Conservation (phyloP, 2,329 filamentous ascomycete genomes). For the Penicillium sp. region DNA sequence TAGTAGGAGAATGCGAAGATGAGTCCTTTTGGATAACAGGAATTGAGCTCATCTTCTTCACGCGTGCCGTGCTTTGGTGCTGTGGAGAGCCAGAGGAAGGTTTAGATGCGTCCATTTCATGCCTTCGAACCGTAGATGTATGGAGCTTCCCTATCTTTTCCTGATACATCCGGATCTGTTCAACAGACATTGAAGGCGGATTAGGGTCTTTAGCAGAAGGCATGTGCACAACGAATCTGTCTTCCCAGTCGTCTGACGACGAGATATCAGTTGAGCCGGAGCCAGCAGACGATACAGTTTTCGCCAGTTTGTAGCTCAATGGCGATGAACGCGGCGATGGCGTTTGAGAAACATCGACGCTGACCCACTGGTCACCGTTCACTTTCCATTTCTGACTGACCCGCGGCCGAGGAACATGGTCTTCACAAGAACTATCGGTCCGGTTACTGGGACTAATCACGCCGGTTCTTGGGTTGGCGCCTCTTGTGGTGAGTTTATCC, state of each 20-base stretch:
- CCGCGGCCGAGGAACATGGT: slow-evolving; percentile 11
- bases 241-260: slow-evolving; percentile 32
- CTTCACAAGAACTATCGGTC: slow-evolving; percentile 18
- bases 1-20: not conserved
- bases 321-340: slow-evolving; percentile 18
- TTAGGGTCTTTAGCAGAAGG: slow-evolving; percentile 40
- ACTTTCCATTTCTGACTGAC: slow-evolving; percentile 28
- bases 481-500: slow-evolving; percentile 30
- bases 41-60: slow-evolving; percentile 1
- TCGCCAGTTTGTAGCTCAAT: slow-evolving; percentile 17
- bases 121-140: slow-evolving; percentile 22
- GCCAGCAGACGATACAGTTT: slow-evolving; percentile 27
- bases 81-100: slow-evolving; percentile 23
- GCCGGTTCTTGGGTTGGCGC: slow-evolving; percentile 33
- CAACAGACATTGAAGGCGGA: slow-evolving; percentile 35
- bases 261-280: slow-evolving; percentile 27
- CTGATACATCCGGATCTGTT: slow-evolving; percentile 39
- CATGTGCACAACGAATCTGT: slow-evolving; percentile 43
- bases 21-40: slow-evolving; percentile 4
- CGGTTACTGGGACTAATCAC: slow-evolving; percentile 33
- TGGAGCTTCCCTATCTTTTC: slow-evolving; percentile 25
- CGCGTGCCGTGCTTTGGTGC: not conserved
- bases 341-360: slow-evolving; percentile 24
- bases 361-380: slow-evolving; percentile 34
- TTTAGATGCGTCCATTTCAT: slow-evolving; percentile 14